Evolutionary conservation across 805 yeast species (phyloP).

Genomic region (Ogataea chonburiensis): DNA sequence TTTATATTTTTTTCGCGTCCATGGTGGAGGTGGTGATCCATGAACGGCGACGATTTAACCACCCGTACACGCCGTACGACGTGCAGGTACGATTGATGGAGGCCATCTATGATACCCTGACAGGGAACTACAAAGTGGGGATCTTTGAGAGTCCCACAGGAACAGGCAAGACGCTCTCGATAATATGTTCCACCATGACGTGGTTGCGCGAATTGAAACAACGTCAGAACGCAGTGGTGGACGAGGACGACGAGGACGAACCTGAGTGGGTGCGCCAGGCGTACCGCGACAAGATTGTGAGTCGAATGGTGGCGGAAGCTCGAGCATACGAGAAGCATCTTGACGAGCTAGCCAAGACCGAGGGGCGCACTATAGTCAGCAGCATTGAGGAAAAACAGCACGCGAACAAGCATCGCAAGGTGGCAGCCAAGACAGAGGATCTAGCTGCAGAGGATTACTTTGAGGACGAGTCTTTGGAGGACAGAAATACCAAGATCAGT

Average conservation of each 20-base stretch:
- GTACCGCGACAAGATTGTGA: constrained; percentile 34
- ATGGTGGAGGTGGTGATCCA: constrained; percentile 27
- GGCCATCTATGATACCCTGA: constrained; percentile 63
- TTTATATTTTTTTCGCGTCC: constrained; percentile 1
- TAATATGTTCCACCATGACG: constrained; percentile 80
- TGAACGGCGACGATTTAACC: constrained; percentile 43
- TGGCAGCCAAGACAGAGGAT: constrained; percentile 22
- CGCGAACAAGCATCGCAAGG: constrained; percentile 6
- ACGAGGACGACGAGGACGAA: constrained; percentile 37
- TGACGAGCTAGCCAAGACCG: constrained; percentile 34
- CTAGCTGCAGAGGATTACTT: constrained; percentile 38
- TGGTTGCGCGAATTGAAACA: constrained; percentile 52
- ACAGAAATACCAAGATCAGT: constrained; percentile 36
- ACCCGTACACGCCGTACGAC: constrained; percentile 79
- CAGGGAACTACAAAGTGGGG: constrained; percentile 58
- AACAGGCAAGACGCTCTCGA: constrained; percentile 85
- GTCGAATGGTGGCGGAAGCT: constrained; percentile 30
- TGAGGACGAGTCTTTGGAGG: constrained; percentile 33
- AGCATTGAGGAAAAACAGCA: constrained; percentile 21
- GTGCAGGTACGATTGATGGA: constrained; percentile 79
- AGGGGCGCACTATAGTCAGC: constrained; percentile 22
- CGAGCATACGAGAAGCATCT: constrained; percentile 43
- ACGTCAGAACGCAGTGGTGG: constrained; percentile 38
- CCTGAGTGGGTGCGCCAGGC: constrained; percentile 41
- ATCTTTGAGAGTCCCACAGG: constrained; percentile 94